Conservation (phyloP, 2,329 filamentous ascomycete species). For the Didymella segeticola region DNA sequence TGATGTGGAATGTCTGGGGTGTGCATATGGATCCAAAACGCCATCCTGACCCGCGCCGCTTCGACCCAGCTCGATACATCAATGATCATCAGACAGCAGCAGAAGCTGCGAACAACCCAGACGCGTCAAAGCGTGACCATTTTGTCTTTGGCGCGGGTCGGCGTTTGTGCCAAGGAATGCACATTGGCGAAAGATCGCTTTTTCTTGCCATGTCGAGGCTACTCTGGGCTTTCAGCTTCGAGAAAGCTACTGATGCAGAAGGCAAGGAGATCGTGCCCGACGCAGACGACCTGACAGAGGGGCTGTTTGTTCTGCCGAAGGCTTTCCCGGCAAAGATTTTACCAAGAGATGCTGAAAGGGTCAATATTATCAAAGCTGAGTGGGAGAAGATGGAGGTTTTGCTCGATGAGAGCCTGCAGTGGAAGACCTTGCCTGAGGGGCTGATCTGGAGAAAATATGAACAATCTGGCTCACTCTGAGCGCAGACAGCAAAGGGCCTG, state of each 20-base stretch:
- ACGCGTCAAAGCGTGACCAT: slow-evolving; percentile 41
- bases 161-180: slow-evolving; percentile 48
- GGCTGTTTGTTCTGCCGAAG: slow-evolving; percentile 26
- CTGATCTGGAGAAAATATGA: slow-evolving; percentile 25
- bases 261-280: slow-evolving; percentile 21
- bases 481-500: neutral
- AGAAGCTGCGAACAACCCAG: slow-evolving; percentile 42
- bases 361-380: slow-evolving; percentile 14
- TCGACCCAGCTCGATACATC: slow-evolving; percentile 53
- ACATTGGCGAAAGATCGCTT: slow-evolving; percentile 44
- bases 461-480: neutral
- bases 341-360: slow-evolving; percentile 20
- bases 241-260: neutral
- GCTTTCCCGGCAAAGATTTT: slow-evolving; percentile 26
- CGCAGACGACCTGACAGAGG: slow-evolving; percentile 24
- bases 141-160: slow-evolving; percentile 50
- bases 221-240: slow-evolving; percentile 45
- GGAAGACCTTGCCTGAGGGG: slow-evolving; percentile 28
- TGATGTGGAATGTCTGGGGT: slow-evolving; percentile 47
- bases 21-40: slow-evolving; percentile 50
- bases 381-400: slow-evolving; percentile 26
- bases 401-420: slow-evolving; percentile 28
- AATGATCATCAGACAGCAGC: slow-evolving; percentile 36
- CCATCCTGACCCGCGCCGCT: slow-evolving; percentile 51
- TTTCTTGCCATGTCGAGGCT: slow-evolving; percentile 42